Percentiles rank a stretch among this genome's conserved stretches.
phyloP scores from a whole-genome alignment of 805 yeast genomes.

The Candida parachauliodes region DNA sequence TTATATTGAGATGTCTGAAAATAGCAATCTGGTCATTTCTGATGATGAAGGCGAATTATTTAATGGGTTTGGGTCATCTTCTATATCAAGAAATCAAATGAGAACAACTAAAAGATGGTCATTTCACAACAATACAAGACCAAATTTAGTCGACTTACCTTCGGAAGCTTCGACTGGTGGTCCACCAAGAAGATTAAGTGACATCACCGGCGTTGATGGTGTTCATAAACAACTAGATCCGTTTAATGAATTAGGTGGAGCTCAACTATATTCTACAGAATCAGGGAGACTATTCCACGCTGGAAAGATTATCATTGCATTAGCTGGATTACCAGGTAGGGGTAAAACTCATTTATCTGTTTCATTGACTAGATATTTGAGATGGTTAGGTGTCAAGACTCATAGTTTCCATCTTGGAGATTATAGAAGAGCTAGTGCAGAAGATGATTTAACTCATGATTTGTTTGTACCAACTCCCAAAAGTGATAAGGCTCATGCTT shows the following conservation, averaged over 20 bases:
- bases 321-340: conserved; percentile 92
- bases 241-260: conserved; percentile 28
- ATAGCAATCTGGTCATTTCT: conserved; percentile 10
- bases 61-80: conserved; percentile 37
- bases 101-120: conserved; percentile 43
- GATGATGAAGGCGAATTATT: conserved; percentile 30
- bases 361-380: conserved; percentile 81
- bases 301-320: conserved; percentile 82
- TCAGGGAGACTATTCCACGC: conserved; percentile 93
- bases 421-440: conserved; percentile 61
- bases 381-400: conserved; percentile 95
- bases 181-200: conserved; percentile 32
- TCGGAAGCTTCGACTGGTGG: conserved; percentile 18
- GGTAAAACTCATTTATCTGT: conserved; percentile 94
- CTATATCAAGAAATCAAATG: conserved; percentile 26
- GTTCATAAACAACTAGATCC: conserved; percentile 72
- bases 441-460: conserved; percentile 55
- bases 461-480: conserved; percentile 58
- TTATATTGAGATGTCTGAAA: conserved; percentile 2
- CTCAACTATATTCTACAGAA: conserved; percentile 89
- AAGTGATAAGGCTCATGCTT: conserved; percentile 38
- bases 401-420: conserved; percentile 91
- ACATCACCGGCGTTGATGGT: conserved; percentile 44
- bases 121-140: conserved; percentile 34
- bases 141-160: conserved; percentile 35